Evolutionary conservation across 257 asterid species (phyloP).

Genomic region (Capsicum pubescens): DNA sequence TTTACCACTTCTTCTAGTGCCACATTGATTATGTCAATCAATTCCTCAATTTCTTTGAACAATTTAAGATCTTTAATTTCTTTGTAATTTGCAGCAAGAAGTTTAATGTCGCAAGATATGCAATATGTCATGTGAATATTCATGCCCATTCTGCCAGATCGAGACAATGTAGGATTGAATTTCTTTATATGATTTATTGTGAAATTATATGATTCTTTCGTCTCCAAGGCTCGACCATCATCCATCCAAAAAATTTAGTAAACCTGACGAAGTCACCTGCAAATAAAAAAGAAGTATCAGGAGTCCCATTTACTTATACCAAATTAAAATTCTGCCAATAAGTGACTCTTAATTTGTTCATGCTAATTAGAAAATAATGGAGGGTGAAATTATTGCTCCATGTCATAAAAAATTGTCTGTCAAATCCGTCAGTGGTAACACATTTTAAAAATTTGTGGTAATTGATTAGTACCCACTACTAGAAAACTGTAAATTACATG

Average conservation of each 20-base stretch:
- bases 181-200: conserved; percentile 44
- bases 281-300: not conserved
- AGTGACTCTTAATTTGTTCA: too few species aligned
- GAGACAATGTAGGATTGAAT: conserved; percentile 43
- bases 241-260: conserved; percentile 35
- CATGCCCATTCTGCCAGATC: conserved; percentile 49
- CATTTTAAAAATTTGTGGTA: not conserved
- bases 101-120: not conserved
- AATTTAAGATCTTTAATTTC: conserved; percentile 19
- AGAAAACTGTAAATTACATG: too few species aligned
- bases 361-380: too few species aligned
- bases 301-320: not conserved
- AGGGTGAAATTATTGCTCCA: not conserved
- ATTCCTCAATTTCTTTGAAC: conserved; percentile 35
- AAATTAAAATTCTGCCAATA: too few species aligned
- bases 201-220: conserved; percentile 16
- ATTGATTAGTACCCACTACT: not conserved
- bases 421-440: not conserved
- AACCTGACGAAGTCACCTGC: conserved; percentile 24
- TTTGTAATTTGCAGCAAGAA: not conserved
- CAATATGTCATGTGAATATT: conserved; percentile 25
- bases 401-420: not conserved
- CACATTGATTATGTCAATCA: conserved; percentile 27
- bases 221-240: not conserved
- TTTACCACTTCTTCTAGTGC: conserved; percentile 37